Evolutionary conservation across 805 yeast species (phyloP), one percentile per base, ranked within the genome.

Genomic region (Yarrowia alimentaria): DNA sequence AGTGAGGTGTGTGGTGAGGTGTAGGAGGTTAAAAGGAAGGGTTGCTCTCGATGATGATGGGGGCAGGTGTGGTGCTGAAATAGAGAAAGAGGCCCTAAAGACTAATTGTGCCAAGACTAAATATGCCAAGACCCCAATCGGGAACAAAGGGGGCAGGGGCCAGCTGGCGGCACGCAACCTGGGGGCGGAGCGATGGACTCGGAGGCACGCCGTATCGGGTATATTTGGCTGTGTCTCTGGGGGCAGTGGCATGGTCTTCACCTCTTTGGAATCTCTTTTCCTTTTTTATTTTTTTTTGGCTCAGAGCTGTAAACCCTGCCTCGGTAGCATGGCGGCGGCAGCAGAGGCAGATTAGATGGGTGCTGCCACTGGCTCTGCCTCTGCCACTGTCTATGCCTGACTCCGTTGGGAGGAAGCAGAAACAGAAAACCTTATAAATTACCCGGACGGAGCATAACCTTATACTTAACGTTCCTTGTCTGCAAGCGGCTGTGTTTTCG

Each of bases 111-210:
- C 47, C 47, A 40, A 40, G 47, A 40, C 47, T n/a, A n/a, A n/a
- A n/a, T n/a, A n/a, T n/a, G n/a, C n/a, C n/a, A n/a, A n/a, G n/a
- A n/a, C 25, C 47, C 47, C 24, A 40, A 40, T 26, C 25, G 47
- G 47, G 47, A 40, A 40, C 47, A 40, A 40, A 40, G 47, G 33
- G n/a, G 28, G 47, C 47, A 40, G 47, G 47, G 47, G 47, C 47
- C 33, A 40, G 25, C n/a, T n/a, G 47, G 25, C 33, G 47, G 32
- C 47, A 26, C 32, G 33, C 32, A 40, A 18, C 47, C 33, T 40
- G 47, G 47, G 47, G 47, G 47, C 47, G 25, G 47, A 28, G 32
- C n/a, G n/a, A n/a, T n/a, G n/a, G n/a, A n/a, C n/a, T n/a, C n/a
- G n/a, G n/a, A n/a, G n/a, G n/a, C n/a, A n/a, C n/a, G n/a, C n/a